Base-by-base conservation (phyloP, 371 early-diverging fungal species). In the Lichtheimia ramosa region DNA sequence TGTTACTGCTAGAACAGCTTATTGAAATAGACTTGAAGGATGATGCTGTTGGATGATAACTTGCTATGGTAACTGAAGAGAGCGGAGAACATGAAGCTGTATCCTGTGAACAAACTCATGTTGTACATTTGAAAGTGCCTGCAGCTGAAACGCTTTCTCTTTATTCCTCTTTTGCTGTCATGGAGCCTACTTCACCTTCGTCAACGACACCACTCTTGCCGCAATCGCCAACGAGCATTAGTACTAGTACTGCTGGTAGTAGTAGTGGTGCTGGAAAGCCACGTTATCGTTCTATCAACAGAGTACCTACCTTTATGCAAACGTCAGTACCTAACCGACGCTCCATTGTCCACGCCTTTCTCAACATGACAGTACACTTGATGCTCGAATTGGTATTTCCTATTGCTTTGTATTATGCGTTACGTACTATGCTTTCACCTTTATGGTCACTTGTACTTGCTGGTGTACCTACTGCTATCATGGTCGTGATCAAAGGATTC, bases 401-500 rank as follows among this genome's bases (percentile, higher is more conserved):
- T 5, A 66, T 79, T 53, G 61, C 59, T 3, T 40, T 79, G n/a
- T 79, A 79, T 49, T 82, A 77, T 68, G 58, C 66, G 0, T 58
- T 82, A 5, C 66, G 75, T 43, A 50, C 63, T 12, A 74, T 72
- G 51, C 51, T 71, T 3, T 74, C 82, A 3, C 64, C 78, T 23
- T 25, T 82, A 20, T 51, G 70, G 5, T 73, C 82, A 1, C 58
- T 82, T 15, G 46, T 77, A 6, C 54, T 82, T 18, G 75, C 79
- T 20, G 74, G 82, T 43, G 56, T 74, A 3, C 79, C 82, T 6
- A 71, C 79, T 42, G 74, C 79, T 8, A 43, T 77, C 13, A 61
- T 62, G 34, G 72, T 71, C 16, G 42, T 74, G 3, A 48, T 62
- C 24, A 69, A 73, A 55, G 72, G 70, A 3, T 23, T 71, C 23